Evolutionary conservation across 148 eudicot species (phyloP).

Genomic region (Silene uniflora): DNA sequence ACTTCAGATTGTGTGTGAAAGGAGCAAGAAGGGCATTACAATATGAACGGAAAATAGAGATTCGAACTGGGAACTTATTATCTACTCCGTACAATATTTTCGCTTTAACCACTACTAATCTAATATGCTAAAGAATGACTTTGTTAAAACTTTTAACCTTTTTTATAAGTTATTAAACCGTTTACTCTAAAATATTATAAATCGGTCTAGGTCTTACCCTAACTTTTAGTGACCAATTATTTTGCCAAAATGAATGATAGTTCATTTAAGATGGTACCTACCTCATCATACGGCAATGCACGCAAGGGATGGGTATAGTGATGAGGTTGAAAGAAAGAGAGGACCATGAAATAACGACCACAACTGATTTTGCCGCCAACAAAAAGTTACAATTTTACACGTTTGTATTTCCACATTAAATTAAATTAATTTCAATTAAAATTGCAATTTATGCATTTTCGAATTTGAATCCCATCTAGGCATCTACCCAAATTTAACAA

Average conservation of each 20-base stretch:
- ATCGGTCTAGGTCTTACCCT: no score
- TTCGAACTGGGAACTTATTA: no score
- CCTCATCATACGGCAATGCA: not conserved
- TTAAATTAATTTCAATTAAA: not conserved
- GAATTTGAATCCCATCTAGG: not conserved
- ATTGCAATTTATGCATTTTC: conserved; percentile 17
- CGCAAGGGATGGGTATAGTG: not conserved
- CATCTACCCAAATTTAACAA: not conserved
- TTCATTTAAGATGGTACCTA: not conserved
- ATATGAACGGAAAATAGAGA: no score
- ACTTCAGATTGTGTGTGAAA: no score
- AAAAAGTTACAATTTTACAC: not conserved
- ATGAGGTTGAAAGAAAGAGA: not conserved
- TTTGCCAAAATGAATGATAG: not conserved
- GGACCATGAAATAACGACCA: conserved; percentile 19
- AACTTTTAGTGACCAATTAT: not conserved
- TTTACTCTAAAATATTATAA: no score
- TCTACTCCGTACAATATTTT: no score
- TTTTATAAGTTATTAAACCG: no score
- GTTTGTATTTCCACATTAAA: conserved; percentile 4
- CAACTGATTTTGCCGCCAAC: conserved; percentile 22
- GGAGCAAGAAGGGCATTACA: no score
- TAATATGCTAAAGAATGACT: no score
- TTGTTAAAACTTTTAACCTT: no score
- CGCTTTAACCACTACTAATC: no score